These are phyloP conservation scores for Gnaphalium uliginosum DNA, from an alignment of 129 eudicot species.

Conservation along the genomic window DNA sequence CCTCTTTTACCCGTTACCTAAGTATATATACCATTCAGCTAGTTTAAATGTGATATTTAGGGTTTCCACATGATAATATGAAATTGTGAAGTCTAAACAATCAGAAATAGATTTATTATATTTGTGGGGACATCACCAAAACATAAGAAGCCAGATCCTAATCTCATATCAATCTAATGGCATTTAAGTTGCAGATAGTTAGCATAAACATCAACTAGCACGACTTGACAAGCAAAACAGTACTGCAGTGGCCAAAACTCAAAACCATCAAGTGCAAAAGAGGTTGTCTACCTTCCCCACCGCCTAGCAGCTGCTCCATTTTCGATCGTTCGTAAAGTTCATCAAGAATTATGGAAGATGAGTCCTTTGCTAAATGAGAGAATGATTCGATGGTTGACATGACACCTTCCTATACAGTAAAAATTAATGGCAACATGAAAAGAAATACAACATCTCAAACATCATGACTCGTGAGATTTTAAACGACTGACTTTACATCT, in stretches of 20 bases:
- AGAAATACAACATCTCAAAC: neutral
- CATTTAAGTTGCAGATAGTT: neutral
- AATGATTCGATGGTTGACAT: slow-evolving; percentile 56
- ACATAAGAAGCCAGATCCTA: too few relatives aligned
- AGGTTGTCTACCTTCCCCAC: slow-evolving; percentile 64
- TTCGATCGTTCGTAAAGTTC: slow-evolving; percentile 51
- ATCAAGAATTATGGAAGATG: slow-evolving; percentile 30
- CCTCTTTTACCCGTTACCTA: too few relatives aligned
- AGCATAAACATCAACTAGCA: neutral
- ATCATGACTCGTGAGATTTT: neutral
- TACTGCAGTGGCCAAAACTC: slow-evolving; percentile 12
- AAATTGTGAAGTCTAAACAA: neutral
- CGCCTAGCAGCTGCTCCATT: slow-evolving; percentile 63
- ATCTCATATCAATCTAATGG: neutral
- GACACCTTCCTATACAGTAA: slow-evolving; percentile 66
- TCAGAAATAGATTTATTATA: too few relatives aligned
- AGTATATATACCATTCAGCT: too few relatives aligned
- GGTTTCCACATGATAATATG: neutral
- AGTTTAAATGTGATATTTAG: neutral
- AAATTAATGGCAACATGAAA: slow-evolving; percentile 19
- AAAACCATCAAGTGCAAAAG: slow-evolving; percentile 11
- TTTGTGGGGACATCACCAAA: neutral
- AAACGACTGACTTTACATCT: neutral
- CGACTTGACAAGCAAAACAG: slow-evolving; percentile 1
- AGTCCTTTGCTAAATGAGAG: slow-evolving; percentile 55